A percentile compares a stretch with the other conserved stretches of the same genome.
Evolutionary conservation across 1,284 basidiomycete species (phyloP).

Genomic region (Phlebopus sp.): DNA sequence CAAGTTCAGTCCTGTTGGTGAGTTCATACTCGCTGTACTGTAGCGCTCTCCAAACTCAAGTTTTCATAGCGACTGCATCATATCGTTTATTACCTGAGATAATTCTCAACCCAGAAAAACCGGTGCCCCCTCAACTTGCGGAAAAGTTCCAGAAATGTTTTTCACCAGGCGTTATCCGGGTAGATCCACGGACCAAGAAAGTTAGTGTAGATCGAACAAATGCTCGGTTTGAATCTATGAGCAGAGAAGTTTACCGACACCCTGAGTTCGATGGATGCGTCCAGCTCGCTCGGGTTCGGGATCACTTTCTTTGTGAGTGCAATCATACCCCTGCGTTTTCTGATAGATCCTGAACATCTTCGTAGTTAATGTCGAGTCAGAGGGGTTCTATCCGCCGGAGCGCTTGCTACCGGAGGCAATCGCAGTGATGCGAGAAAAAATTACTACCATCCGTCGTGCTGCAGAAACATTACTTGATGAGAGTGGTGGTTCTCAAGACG

Average conservation of each 20-base stretch:
- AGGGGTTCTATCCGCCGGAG: conserved; percentile 85
- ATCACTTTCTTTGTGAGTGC: conserved; percentile 89
- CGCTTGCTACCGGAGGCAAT: conserved; percentile 84
- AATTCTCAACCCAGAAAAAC: conserved; percentile 62
- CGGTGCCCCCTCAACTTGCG: conserved; percentile 60
- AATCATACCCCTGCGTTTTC: not conserved
- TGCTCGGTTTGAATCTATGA: conserved; percentile 87
- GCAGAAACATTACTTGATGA: conserved; percentile 52
- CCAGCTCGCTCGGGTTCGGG: conserved; percentile 82
- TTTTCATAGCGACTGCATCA: conserved; percentile 77
- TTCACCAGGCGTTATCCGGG: conserved; percentile 82
- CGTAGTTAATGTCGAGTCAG: conserved; percentile 86
- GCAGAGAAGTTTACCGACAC: conserved; percentile 89
- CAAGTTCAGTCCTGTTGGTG: conserved; percentile 96
- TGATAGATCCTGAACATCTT: conserved; percentile 1
- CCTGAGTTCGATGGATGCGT: conserved; percentile 88
- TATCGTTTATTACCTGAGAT: conserved; percentile 93
- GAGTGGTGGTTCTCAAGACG: conserved; percentile 31
- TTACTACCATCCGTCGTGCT: conserved; percentile 57
- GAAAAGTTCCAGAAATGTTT: conserved; percentile 89
- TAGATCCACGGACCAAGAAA: conserved; percentile 56
- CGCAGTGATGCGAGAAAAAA: conserved; percentile 81
- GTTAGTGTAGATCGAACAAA: conserved; percentile 61
- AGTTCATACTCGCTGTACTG: conserved; percentile 29
- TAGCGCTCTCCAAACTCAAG: conserved; percentile 1